Evolutionary conservation across 2,329 filamentous ascomycete genomes (phyloP), one percentile per base, ranked within the genome.

Genomic region (Botryosphaeria dothidea): DNA sequence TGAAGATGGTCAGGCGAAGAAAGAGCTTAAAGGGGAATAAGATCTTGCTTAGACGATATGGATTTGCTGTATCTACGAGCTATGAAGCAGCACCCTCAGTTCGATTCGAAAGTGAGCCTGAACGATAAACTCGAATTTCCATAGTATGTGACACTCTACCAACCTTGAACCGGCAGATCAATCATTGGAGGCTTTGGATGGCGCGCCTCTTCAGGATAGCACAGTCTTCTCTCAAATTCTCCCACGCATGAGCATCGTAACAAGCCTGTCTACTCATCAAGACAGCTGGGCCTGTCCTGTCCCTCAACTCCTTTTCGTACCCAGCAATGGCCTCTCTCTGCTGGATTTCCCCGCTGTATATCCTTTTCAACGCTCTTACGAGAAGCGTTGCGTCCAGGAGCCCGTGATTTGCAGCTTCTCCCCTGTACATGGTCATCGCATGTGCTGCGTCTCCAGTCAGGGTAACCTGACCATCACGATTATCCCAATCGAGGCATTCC

Each of bases 341-440:
- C 11, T 4, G 29, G 17, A 45, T 34, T 13, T n/a, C 19, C 25
- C 65, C 63, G 4, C 34, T 19, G 15, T 52, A 56, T 5, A 52
- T 58, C 41, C 61, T 60, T 11, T 43, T 29, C 21, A 69, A 49
- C 1, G 43, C 19, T 15, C 64, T 46, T 11, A 38, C 38, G 11
- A 69, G 62, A 21, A 29, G 8, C 11, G 62, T 46, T 13, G 67
- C 68, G 54, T 69, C 68, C 27, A 54, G 46, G 3, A 69, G 62
- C 5, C 67, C 68, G 45, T 69, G 68, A 27, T 68, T 69, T 43
- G 66, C 64, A 13, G 67, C 68, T 21, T 68, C 68, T 2, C 67
- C 67, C 13, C 68, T 41, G 45, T 54, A 67, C 68, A 68, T 69
- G 8, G 21, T 61, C 57, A 65, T 65, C 3, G 63, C 41, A 31